A percentile compares a stretch with the other conserved stretches of the same genome.
phyloP scores from a whole-genome alignment of 225 moss, liverwort and hornwort genomes.

The Pseudisothecium myosuroides region DNA sequence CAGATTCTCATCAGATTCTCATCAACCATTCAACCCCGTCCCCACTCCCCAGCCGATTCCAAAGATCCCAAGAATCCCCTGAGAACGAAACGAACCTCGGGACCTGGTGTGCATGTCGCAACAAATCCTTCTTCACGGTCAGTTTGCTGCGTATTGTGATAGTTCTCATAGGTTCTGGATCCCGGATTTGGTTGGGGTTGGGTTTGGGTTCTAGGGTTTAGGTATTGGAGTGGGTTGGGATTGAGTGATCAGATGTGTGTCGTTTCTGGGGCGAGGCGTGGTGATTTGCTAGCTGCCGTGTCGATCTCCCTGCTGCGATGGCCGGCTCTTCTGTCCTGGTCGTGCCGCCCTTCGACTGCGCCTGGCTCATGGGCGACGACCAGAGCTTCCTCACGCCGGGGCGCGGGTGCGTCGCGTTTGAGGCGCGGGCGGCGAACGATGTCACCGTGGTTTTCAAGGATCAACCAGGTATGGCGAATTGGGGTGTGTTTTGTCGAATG shows the following conservation, averaged over 20 bases:
- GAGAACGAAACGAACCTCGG: no score
- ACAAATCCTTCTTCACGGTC: background rate
- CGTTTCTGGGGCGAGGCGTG: background rate
- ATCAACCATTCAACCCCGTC: no score
- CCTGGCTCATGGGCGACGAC: conserved; percentile 91
- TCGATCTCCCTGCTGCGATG: conserved; percentile 1
- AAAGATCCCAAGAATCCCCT: background rate
- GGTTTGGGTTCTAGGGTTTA: background rate
- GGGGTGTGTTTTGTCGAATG: no score
- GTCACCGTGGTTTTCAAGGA: conserved; percentile 96
- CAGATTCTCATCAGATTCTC: background rate
- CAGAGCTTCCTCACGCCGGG: conserved; percentile 59
- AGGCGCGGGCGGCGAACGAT: conserved; percentile 85
- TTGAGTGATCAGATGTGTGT: background rate
- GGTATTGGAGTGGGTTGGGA: background rate
- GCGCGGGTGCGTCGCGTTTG: conserved; percentile 83
- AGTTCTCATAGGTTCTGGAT: background rate
- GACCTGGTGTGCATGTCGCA: background rate
- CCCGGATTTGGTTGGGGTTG: background rate
- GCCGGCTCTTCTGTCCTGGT: conserved; percentile 48
- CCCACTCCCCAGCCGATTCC: background rate
- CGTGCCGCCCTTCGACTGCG: conserved; percentile 97
- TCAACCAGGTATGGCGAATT: conserved; percentile 28
- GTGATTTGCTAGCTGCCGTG: background rate
- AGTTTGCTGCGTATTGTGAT: background rate